A percentile compares a stretch with the other conserved stretches of the same genome.
Evolutionary conservation across 192 early-diverging fungal genomes (phyloP).

Genomic region (Coemansia sp.): DNA sequence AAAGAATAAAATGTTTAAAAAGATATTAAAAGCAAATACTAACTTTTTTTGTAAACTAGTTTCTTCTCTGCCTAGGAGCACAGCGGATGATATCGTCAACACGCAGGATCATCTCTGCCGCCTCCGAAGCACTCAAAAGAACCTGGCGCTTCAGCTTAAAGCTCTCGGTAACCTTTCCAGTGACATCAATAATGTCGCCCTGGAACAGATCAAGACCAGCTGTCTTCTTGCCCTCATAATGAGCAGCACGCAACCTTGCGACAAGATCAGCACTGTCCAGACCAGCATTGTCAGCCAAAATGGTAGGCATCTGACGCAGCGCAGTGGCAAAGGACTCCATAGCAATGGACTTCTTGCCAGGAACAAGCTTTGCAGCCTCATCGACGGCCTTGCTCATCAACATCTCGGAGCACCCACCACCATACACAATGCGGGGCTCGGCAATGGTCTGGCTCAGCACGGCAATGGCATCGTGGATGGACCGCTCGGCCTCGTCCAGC

Average conservation of each 20-base stretch:
- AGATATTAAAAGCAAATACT: not conserved
- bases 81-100: conserved; percentile 98
- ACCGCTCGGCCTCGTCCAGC: conserved; percentile 96
- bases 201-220: conserved; percentile 86
- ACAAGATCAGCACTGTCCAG: conserved; percentile 94
- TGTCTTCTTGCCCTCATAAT: conserved; percentile 76
- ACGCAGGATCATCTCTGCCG: conserved; percentile 95
- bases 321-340: conserved; percentile 94
- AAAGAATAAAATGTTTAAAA: too few species aligned
- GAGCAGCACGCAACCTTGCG: conserved; percentile 86
- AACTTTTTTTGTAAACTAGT: conserved; percentile 1
- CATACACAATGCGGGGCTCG: conserved; percentile 90
- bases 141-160: conserved; percentile 97
- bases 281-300: conserved; percentile 95
- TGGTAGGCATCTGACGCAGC: conserved; percentile 94
- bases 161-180: conserved; percentile 87
- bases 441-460: conserved; percentile 93
- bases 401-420: conserved; percentile 96
- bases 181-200: conserved; percentile 75
- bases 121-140: conserved; percentile 89
- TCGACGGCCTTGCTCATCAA: conserved; percentile 98
- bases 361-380: conserved; percentile 81
- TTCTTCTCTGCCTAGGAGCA: conserved; percentile 60
- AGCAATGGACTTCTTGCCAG: conserved; percentile 95
- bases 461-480: conserved; percentile 93